A percentile compares a stretch with the other conserved stretches of the same genome.
These are phyloP conservation scores for Mallotus repandus DNA, from an alignment of 441 rosid genomes.

Conservation along the genomic window DNA sequence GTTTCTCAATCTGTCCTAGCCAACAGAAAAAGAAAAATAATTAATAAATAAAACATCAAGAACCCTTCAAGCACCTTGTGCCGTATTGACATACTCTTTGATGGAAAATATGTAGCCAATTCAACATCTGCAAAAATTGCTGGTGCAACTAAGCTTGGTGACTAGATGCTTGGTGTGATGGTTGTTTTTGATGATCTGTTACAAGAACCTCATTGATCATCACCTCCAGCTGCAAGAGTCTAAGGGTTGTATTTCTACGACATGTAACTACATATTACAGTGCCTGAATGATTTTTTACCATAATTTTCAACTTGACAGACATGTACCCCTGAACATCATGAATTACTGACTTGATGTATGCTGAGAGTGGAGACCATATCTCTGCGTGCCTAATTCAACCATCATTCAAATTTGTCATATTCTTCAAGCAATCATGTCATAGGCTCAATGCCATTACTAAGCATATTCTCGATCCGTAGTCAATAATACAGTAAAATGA, in stretches of 20 bases:
- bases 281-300: slow-evolving; percentile 38
- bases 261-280: slow-evolving; percentile 28
- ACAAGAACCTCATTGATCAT: slow-evolving; percentile 23
- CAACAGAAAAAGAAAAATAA: background rate
- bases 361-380: too few species aligned
- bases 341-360: too few species aligned
- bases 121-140: slow-evolving; percentile 26
- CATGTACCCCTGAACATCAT: background rate
- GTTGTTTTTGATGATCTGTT: slow-evolving; percentile 38
- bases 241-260: slow-evolving; percentile 48
- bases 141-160: slow-evolving; percentile 26
- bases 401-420: too few species aligned
- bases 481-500: too few species aligned
- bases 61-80: slow-evolving; percentile 25
- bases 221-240: slow-evolving; percentile 38
- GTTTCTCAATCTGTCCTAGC: background rate
- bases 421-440: too few species aligned
- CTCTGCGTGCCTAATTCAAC: too few species aligned
- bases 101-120: slow-evolving; percentile 32
- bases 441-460: too few species aligned
- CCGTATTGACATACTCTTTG: slow-evolving; percentile 37
- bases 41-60: background rate
- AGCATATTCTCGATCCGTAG: too few species aligned
- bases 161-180: slow-evolving; percentile 28
- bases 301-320: slow-evolving; percentile 38